Percentiles rank a stretch among this genome's conserved stretches.
Conservation (phyloP, 768 basidiomycete species). For the Mycena galericulata region DNA sequence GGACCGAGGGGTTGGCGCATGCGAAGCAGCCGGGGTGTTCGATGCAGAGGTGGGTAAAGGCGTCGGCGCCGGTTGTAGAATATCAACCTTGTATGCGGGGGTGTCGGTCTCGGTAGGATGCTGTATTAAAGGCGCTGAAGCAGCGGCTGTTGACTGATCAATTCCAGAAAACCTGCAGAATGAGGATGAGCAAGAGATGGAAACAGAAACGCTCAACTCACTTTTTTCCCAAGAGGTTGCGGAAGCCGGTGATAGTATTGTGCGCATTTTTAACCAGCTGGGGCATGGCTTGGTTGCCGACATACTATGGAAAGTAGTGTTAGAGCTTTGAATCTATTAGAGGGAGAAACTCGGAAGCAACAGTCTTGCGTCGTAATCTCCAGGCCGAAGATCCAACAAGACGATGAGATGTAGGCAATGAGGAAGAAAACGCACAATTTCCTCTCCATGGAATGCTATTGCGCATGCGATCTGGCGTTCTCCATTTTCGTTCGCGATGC, state of each 20-base stretch:
- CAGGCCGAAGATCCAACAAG: neutral
- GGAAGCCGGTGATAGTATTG: conserved; percentile 96
- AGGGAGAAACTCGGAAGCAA: neutral
- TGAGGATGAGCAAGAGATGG: conserved; percentile 12
- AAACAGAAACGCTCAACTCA: conserved; percentile 42
- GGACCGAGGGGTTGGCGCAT: conserved; percentile 77
- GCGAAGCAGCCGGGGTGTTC: conserved; percentile 75
- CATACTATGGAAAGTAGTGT: conserved; percentile 72
- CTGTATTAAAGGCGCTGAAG: conserved; percentile 81
- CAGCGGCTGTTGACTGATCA: conserved; percentile 60
- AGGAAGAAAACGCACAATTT: conserved; percentile 75
- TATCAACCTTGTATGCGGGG: conserved; percentile 86
- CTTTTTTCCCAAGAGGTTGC: conserved; percentile 94
- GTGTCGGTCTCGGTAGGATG: conserved; percentile 78
- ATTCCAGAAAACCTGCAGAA: conserved; percentile 78
- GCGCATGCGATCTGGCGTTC: conserved; percentile 98
- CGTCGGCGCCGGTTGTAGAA: conserved; percentile 82
- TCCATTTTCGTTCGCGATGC: conserved; percentile 98
- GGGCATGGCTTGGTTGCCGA: conserved; percentile 93
- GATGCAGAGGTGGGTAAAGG: conserved; percentile 68
- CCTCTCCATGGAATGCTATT: conserved; percentile 90
- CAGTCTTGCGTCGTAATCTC: neutral
- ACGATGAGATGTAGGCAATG: neutral
- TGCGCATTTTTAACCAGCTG: conserved; percentile 95
- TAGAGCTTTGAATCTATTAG: conserved; percentile 2